Evolutionary conservation across 768 basidiomycete genomes (phyloP).

Genomic region (Cystoderma amianthinum): DNA sequence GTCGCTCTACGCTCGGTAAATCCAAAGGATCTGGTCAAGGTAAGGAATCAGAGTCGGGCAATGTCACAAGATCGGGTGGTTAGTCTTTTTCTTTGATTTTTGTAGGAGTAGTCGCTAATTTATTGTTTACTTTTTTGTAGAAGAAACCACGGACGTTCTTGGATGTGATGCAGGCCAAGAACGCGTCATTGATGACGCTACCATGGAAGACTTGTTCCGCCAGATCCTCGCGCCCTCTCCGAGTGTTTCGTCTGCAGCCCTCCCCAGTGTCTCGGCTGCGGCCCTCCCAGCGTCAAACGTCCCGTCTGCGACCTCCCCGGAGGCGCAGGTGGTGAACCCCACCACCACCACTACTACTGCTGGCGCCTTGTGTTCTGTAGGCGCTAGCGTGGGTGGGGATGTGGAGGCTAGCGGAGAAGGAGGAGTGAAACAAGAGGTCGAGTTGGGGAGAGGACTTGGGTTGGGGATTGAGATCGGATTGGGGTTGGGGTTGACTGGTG

Average conservation of each 20-base stretch:
- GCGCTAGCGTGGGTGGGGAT: too few species aligned
- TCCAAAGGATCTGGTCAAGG: constrained; percentile 9
- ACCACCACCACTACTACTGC: background rate
- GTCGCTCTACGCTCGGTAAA: constrained; percentile 28
- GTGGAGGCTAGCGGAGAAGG: constrained; percentile 7
- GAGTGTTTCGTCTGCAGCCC: constrained; percentile 16
- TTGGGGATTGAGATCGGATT: too few species aligned
- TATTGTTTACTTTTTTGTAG: too few species aligned
- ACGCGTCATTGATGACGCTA: constrained; percentile 42
- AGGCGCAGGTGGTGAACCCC: too few species aligned
- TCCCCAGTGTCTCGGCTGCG: too few species aligned
- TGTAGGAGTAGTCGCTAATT: too few species aligned
- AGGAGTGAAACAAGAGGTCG: too few species aligned
- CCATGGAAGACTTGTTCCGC: constrained; percentile 64
- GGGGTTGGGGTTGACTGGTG: constrained; percentile 7
- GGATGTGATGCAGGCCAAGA: constrained; percentile 14
- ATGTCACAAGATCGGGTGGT: too few species aligned
- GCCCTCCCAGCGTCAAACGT: constrained; percentile 12
- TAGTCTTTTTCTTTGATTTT: too few species aligned
- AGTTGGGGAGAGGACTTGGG: too few species aligned
- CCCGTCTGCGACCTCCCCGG: too few species aligned
- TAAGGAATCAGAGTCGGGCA: constrained; percentile 14
- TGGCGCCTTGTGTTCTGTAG: too few species aligned
- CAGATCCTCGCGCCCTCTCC: constrained; percentile 57
- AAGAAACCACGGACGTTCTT: constrained; percentile 6